phyloP scores from a whole-genome alignment of 2,329 filamentous ascomycete species.

The Ophioceras dolichostomum region DNA sequence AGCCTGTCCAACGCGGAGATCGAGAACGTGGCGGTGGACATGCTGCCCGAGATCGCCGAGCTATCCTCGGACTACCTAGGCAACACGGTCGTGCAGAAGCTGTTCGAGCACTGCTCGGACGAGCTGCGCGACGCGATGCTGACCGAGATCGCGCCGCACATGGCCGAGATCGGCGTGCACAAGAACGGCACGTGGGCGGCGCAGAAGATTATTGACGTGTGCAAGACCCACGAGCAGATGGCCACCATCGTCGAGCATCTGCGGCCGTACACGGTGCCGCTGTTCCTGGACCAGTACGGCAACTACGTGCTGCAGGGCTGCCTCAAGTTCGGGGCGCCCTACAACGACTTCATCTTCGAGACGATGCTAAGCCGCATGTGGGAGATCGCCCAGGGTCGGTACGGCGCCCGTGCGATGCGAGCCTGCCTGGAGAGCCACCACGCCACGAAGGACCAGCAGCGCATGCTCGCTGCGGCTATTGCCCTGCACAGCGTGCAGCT shows the following conservation, averaged over 20 bases:
- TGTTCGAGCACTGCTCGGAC: conserved; percentile 95
- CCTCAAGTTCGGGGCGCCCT: conserved; percentile 77
- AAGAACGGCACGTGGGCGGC: conserved; percentile 99
- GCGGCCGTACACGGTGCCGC: conserved; percentile 72
- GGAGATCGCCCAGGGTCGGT: conserved; percentile 86
- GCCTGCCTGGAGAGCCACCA: conserved; percentile 95
- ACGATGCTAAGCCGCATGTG: conserved; percentile 90
- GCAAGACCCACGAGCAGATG: conserved; percentile 76
- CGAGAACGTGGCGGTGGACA: conserved; percentile 80
- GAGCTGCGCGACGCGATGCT: conserved; percentile 86
- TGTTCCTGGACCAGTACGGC: conserved; percentile 95
- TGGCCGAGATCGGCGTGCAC: conserved; percentile 94
- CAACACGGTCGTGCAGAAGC: conserved; percentile 98
- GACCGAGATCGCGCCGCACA: conserved; percentile 71
- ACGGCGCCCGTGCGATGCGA: conserved; percentile 90
- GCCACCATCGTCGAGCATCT: conserved; percentile 71
- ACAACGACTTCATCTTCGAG: conserved; percentile 96
- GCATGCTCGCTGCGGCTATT: conserved; percentile 87
- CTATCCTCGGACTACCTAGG: conserved; percentile 91
- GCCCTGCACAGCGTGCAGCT: conserved; percentile 94
- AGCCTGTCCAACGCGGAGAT: conserved; percentile 77
- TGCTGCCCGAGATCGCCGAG: conserved; percentile 95
- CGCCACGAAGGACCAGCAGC: conserved; percentile 86
- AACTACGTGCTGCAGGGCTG: conserved; percentile 98
- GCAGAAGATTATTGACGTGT: conserved; percentile 97